phyloP scores from a whole-genome alignment of 257 asterid genomes.

The Linderniella brevidens region DNA sequence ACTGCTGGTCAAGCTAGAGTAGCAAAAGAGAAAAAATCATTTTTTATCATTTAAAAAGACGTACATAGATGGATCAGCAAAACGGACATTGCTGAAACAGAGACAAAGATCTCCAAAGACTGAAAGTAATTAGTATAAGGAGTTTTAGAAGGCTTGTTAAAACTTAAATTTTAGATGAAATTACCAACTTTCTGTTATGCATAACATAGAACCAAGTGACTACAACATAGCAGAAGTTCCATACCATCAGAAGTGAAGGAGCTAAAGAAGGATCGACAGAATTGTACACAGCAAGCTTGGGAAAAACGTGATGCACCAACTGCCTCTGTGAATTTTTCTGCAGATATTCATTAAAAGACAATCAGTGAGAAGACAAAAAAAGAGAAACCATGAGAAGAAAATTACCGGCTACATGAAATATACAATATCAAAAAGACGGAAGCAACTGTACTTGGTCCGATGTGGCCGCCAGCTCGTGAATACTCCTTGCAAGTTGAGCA shows the following conservation, averaged over 20 bases:
- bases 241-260: conserved; percentile 95
- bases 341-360: conserved; percentile 16
- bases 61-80: neutral
- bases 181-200: neutral
- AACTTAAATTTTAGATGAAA: neutral
- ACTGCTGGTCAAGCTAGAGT: conserved; percentile 97
- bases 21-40: conserved; percentile 13
- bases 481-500: conserved; percentile 98
- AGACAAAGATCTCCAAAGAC: neutral
- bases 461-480: conserved; percentile 93
- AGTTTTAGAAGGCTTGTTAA: neutral
- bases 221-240: conserved; percentile 6
- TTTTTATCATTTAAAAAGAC: conserved; percentile 13
- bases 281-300: conserved; percentile 97
- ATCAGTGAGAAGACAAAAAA: conserved; percentile 4
- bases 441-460: conserved; percentile 63
- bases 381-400: conserved; percentile 7
- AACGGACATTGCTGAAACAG: neutral
- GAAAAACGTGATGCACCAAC: conserved; percentile 86
- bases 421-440: neutral
- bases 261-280: conserved; percentile 99
- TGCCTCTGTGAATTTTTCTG: conserved; percentile 97
- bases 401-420: neutral
- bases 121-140: too few species aligned
- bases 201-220: conserved; percentile 9